Conservation (phyloP, 108 stramenopile species). For the Aurantiochytrium sp. region DNA sequence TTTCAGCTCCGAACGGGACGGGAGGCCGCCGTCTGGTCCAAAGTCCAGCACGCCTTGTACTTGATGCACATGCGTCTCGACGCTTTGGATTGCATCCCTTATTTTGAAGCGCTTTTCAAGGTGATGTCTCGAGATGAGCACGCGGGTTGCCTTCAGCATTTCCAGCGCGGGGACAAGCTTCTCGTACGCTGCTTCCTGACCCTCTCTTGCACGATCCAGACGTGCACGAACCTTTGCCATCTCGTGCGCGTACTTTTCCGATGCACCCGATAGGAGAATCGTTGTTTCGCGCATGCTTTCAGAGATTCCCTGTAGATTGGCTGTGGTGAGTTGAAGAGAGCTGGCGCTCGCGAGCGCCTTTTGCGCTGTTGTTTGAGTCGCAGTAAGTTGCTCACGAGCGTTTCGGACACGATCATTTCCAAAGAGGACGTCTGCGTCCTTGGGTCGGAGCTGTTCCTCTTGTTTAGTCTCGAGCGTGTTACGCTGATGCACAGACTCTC, state of each 20-base stretch:
- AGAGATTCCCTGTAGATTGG: too few species aligned
- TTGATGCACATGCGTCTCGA: neutral
- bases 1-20: neutral
- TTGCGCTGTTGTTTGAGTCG: too few species aligned
- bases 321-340: too few species aligned
- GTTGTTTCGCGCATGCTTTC: neutral
- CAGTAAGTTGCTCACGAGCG: too few species aligned
- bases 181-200: neutral
- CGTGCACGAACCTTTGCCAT: neutral
- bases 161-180: neutral
- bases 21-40: neutral
- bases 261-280: neutral
- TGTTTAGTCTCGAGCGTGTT: too few species aligned
- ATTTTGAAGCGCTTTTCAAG: neutral
- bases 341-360: too few species aligned
- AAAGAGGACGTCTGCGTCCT: too few species aligned
- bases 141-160: neutral
- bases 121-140: neutral
- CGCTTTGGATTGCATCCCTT: neutral
- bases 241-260: neutral
- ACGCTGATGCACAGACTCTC: neutral
- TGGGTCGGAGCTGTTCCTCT: too few species aligned
- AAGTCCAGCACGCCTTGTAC: neutral
- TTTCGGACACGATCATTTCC: too few species aligned
- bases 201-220: neutral